A percentile compares a stretch with the other conserved stretches of the same genome.
These are phyloP conservation scores for Magnolia changhungtana DNA, from an alignment of 164 flowering plant species.

Conservation along the genomic window DNA sequence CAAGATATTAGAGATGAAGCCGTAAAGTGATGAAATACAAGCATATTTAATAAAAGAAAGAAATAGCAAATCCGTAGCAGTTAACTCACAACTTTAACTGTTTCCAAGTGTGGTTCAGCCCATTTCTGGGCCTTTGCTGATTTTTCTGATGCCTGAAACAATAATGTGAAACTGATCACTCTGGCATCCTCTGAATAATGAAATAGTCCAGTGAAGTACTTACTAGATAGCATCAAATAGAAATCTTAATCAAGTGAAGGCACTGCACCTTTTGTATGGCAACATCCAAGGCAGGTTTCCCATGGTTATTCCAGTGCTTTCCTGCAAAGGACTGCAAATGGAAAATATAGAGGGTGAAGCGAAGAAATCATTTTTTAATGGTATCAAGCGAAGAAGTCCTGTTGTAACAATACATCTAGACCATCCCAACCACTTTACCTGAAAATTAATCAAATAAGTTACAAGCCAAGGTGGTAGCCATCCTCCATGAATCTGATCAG, in stretches of 20 bases:
- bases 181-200: neutral
- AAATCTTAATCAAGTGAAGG: neutral
- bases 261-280: constrained; percentile 30
- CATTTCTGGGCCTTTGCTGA: constrained; percentile 64
- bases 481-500: constrained; percentile 76
- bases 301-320: constrained; percentile 39
- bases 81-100: constrained; percentile 63
- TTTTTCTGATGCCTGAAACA: constrained; percentile 60
- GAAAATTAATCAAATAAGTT: constrained; percentile 36
- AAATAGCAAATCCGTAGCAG: neutral
- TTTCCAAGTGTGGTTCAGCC: constrained; percentile 78
- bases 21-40: neutral
- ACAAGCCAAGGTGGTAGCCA: constrained; percentile 98
- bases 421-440: constrained; percentile 39
- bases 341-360: neutral
- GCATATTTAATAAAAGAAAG: neutral
- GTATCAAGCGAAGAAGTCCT: neutral
- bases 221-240: constrained; percentile 1
- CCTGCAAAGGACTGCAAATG: constrained; percentile 36
- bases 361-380: neutral
- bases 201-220: neutral
- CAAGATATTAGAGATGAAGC: neutral
- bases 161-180: neutral
- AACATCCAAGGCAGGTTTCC: constrained; percentile 41
- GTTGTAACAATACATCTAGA: neutral